Conservation (phyloP, 768 basidiomycete genomes). For the Lactarius trivialis region DNA sequence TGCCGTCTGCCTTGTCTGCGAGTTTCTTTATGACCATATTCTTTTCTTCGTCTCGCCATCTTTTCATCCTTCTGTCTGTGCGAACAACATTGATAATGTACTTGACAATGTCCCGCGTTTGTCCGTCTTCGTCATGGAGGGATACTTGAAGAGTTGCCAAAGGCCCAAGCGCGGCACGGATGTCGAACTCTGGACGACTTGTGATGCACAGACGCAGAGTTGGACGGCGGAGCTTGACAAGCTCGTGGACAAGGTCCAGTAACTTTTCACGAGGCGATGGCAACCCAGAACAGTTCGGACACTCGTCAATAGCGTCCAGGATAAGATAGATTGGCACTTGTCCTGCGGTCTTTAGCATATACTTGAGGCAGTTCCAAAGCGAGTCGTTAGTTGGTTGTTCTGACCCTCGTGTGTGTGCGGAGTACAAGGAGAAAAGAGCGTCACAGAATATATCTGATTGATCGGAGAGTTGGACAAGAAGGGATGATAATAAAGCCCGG, state of each 20-base stretch:
- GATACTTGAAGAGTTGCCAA: background rate
- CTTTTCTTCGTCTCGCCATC: background rate
- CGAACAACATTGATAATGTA: background rate
- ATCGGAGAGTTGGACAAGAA: background rate
- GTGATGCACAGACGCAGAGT: too few species aligned
- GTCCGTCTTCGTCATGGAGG: background rate
- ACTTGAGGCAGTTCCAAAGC: background rate
- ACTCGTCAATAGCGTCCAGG: background rate
- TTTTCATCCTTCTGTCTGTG: background rate
- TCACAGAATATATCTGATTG: background rate
- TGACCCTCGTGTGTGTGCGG: background rate
- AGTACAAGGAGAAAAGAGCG: background rate
- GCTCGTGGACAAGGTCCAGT: background rate
- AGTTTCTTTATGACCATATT: background rate
- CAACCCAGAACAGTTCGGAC: background rate
- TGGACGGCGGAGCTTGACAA: background rate
- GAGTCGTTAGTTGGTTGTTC: background rate
- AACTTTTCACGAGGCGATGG: background rate
- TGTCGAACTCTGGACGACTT: background rate
- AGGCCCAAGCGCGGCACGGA: background rate
- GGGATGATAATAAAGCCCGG: background rate
- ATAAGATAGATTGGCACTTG: background rate
- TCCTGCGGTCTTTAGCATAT: background rate
- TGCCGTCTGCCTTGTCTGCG: background rate
- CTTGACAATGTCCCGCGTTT: background rate